phyloP scores from a whole-genome alignment of 306 rosid species.

The Prunus kanzakura region DNA sequence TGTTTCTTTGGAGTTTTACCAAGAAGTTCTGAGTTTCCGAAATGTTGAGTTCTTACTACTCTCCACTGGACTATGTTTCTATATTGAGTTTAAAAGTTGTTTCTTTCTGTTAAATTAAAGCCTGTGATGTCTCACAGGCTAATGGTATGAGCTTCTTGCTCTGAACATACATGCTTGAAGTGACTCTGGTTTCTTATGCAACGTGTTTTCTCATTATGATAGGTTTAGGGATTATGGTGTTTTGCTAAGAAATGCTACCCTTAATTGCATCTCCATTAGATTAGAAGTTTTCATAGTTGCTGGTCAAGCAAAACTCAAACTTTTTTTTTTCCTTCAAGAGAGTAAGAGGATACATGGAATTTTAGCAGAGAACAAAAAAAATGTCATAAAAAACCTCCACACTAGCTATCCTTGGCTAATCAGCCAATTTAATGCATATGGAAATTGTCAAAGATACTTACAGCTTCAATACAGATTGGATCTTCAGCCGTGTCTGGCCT shows the following conservation, averaged over 20 bases:
- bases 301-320: neutral
- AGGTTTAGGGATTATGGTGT: neutral
- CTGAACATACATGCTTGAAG: slow-evolving; percentile 8
- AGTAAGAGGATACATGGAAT: neutral
- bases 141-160: slow-evolving; percentile 11
- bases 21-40: too few relatives aligned
- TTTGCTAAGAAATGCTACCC: neutral
- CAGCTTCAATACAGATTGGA: neutral
- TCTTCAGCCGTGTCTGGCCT: neutral
- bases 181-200: neutral
- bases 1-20: slow-evolving; percentile 1
- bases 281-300: neutral
- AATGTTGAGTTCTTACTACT: neutral
- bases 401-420: neutral
- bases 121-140: slow-evolving; percentile 6
- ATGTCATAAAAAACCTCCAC: neutral
- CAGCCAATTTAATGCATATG: neutral
- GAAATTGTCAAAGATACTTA: slow-evolving; percentile 1
- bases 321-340: neutral
- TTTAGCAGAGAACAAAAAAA: neutral
- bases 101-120: neutral
- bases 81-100: slow-evolving; percentile 6
- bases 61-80: slow-evolving; percentile 5
- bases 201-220: neutral
- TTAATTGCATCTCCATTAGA: neutral